A percentile compares a stretch with the other conserved stretches of the same genome.
phyloP scores from a whole-genome alignment of 2,329 filamentous ascomycete genomes.

The Colletotrichum neosansevieriae region DNA sequence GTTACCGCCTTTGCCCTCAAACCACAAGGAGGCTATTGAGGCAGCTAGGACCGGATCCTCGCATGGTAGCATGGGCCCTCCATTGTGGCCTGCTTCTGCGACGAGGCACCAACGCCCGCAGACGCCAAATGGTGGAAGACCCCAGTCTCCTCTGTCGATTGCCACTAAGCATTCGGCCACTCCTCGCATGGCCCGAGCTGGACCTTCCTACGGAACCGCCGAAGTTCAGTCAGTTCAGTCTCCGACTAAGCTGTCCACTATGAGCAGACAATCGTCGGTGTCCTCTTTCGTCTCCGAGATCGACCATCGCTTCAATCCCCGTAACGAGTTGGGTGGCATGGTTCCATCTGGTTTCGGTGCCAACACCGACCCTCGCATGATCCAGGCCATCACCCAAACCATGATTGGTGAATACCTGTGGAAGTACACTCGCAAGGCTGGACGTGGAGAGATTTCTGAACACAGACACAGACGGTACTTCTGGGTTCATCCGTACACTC shows the following conservation, averaged over 20 bases:
- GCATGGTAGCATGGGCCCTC: constrained; percentile 80
- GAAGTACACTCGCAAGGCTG: constrained; percentile 97
- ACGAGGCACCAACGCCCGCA: constrained; percentile 65
- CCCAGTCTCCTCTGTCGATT: constrained; percentile 55
- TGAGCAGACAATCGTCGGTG: constrained; percentile 81
- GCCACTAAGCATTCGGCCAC: constrained; percentile 69
- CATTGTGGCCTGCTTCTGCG: constrained; percentile 84
- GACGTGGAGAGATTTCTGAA: constrained; percentile 87
- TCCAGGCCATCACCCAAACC: constrained; percentile 97
- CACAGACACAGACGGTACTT: constrained; percentile 96
- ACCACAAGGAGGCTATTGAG: constrained; percentile 88
- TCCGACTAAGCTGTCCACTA: constrained; percentile 55
- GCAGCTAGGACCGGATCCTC: constrained; percentile 75
- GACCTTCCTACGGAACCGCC: constrained; percentile 56
- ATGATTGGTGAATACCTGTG: constrained; percentile 99
- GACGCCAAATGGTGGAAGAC: constrained; percentile 68
- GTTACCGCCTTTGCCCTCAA: constrained; percentile 80
- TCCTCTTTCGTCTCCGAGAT: constrained; percentile 97
- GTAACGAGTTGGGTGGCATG: constrained; percentile 63
- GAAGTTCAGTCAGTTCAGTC: constrained; percentile 57
- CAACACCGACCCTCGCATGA: constrained; percentile 94
- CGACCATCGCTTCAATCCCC: constrained; percentile 88
- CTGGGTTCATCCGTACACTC: constrained; percentile 98
- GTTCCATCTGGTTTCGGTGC: constrained; percentile 71
- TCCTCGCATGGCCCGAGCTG: constrained; percentile 62